Percentiles rank a stretch among this genome's conserved stretches.
These are phyloP conservation scores for Fusarium tanahbumbuense DNA, from an alignment of 2,329 filamentous ascomycete species.

Conservation along the genomic window DNA sequence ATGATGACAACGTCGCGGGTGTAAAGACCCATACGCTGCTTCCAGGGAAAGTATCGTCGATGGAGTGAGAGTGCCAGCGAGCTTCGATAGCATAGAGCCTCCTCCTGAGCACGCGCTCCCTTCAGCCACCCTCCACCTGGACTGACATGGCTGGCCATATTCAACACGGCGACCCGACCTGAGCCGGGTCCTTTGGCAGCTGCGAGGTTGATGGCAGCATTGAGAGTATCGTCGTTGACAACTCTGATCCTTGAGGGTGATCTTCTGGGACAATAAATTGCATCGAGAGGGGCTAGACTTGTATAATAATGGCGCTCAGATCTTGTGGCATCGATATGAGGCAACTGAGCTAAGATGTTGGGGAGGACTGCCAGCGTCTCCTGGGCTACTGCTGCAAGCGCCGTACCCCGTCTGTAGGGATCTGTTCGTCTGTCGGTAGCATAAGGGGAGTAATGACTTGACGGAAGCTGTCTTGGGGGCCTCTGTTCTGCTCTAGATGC, in stretches of 20 bases:
- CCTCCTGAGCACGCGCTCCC: slow-evolving; percentile 74
- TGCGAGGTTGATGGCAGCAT: slow-evolving; percentile 62
- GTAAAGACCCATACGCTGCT: slow-evolving; percentile 65
- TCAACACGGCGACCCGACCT: slow-evolving; percentile 68
- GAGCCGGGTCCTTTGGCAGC: slow-evolving; percentile 40
- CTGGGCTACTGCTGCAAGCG: slow-evolving; percentile 56
- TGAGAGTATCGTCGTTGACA: slow-evolving; percentile 67
- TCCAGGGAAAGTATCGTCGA: slow-evolving; percentile 64
- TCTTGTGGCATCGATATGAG: slow-evolving; percentile 52
- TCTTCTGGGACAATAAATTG: slow-evolving; percentile 57
- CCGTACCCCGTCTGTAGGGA: slow-evolving; percentile 35
- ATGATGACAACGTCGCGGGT: slow-evolving; percentile 70
- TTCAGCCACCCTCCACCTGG: slow-evolving; percentile 73
- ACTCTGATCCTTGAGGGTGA: slow-evolving; percentile 57
- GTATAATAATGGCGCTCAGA: slow-evolving; percentile 54
- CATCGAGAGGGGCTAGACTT: slow-evolving; percentile 54
- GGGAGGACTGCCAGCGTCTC: slow-evolving; percentile 63
- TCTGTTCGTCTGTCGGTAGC: slow-evolving; percentile 26
- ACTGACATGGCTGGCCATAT: slow-evolving; percentile 69
- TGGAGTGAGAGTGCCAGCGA: slow-evolving; percentile 63
- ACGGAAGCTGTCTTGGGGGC: slow-evolving; percentile 20
- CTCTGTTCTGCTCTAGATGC: slow-evolving; percentile 21
- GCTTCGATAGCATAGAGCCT: slow-evolving; percentile 74
- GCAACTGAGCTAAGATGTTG: slow-evolving; percentile 58
- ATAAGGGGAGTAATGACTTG: slow-evolving; percentile 15